Conservation (phyloP, 345 rosid genomes). For the Raphanus sativus region DNA sequence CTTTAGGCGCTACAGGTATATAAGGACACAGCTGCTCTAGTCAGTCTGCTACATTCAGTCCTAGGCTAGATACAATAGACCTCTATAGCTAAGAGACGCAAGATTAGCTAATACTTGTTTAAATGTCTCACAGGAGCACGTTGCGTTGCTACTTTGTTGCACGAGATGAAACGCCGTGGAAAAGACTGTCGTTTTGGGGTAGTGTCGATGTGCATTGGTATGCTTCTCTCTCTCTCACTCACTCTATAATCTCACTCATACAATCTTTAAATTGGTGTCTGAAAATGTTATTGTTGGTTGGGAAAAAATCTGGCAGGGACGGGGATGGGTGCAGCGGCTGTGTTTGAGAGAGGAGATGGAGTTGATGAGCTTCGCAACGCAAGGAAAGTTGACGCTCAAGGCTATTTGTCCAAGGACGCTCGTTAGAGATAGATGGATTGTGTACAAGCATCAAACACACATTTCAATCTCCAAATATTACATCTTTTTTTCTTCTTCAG, state of each 20-base stretch:
- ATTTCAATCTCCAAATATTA: no score
- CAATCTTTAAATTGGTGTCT: neutral
- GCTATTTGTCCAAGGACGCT: slow-evolving; percentile 68
- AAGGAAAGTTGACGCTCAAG: slow-evolving; percentile 47
- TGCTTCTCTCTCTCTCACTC: neutral
- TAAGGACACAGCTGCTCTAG: neutral
- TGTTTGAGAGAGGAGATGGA: slow-evolving; percentile 86
- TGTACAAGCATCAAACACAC: neutral
- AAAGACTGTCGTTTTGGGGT: slow-evolving; percentile 92
- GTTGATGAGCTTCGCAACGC: slow-evolving; percentile 79
- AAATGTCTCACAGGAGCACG: slow-evolving; percentile 71
- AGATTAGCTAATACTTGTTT: slow-evolving; percentile 18
- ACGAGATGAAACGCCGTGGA: slow-evolving; percentile 97
- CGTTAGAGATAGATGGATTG: slow-evolving; percentile 34
- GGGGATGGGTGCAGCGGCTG: slow-evolving; percentile 99
- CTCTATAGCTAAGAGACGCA: neutral
- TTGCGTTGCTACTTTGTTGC: slow-evolving; percentile 94
- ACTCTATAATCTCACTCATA: neutral
- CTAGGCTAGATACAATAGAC: no score
- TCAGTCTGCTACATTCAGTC: neutral
- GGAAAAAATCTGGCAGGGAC: slow-evolving; percentile 58
- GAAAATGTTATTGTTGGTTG: neutral
- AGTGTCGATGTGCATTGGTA: slow-evolving; percentile 76
- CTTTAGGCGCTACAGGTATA: slow-evolving; percentile 95
- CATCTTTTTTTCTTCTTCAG: no score